Base-by-base conservation (phyloP, 805 yeast species). In the Metschnikowia koreensis region DNA sequence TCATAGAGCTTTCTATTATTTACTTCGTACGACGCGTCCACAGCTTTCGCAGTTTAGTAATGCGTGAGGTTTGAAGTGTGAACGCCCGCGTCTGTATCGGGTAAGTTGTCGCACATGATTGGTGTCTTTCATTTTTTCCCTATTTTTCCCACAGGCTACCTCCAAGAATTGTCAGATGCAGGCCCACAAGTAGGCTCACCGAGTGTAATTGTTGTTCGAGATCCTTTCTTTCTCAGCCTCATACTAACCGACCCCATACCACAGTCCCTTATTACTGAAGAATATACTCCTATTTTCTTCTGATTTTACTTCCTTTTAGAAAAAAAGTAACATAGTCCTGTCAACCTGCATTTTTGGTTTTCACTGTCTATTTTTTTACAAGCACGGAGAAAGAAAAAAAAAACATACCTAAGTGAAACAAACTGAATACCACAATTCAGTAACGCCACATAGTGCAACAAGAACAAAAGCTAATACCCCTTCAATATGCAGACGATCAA, bases 401-500 rank as follows among this genome's bases (percentile, higher is more conserved):
- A 29, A 22, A 29, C 48, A 39, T 31, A 27, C 31, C 38, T 33
- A 31, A 46, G 48, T 41, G 50, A 47, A 46, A 47, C 50, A 47
- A 27, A 47, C 50, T 47, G 45, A 45, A 39, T 13, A 13, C 26
- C 38, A 13, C 48, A 31, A 22, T 12, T 33, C 38, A 46, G 44
- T 31, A 39, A 22, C 43, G 26, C 40, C 44, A 39, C 7, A 27
- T 26, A 8, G 16, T 9, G 31, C 36, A 37, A 38, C 10, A 27
- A 17, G 15, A 11, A 28, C 40, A 31, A 37, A 44, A 28, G 22
- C 26, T 26, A 41, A 47, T 42, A 42, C 46, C 15, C 17, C 22
- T 31, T n/a, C 26, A 37, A 28, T 42, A 79, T 80, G 82, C 81
- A 78, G 66, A 77, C 85, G 53, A 80, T 88, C 70, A 93, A 93